Evolutionary conservation across 2,329 filamentous ascomycete species (phyloP), one percentile per base, ranked within the genome.

Genomic region (Nigrograna mackinnonii): DNA sequence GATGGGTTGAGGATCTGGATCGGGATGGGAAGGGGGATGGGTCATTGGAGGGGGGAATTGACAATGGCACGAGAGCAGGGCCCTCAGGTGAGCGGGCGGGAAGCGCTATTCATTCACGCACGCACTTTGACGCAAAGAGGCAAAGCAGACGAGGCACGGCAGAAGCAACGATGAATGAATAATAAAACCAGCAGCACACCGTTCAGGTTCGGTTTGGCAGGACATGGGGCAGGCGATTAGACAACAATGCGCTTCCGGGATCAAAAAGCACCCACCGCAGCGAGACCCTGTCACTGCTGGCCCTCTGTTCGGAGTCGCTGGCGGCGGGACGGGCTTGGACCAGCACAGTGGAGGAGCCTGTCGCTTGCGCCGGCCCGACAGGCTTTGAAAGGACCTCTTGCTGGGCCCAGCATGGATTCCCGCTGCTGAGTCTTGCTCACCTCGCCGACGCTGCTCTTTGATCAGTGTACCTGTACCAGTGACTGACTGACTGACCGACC

Each of bases 1-100:
- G n/a, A n/a, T n/a, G n/a, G n/a, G n/a, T n/a, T n/a, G 34, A 36
- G 17, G 60, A 66, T 69, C 67, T 68, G 62, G 64, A 70, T 70
- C 64, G 66, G 63, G 60, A 60, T 54, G 61, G 60, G 60, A 58
- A 56, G 60, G 58, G 59, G 52, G 39, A 12, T 28, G 14, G 24
- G 24, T 28, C 24, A 28, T 28, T 28, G 11, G 24, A 17, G 31
- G 34, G 17, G 19, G 34, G 34, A 7, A 12, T 13, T 20, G 34
- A 22, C 34, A 43, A 57, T 52, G 54, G 59, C 56, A 61, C 59
- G 55, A 62, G 60, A 60, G 61, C 55, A 58, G 46, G 57, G 34
- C 17, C 55, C 60, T 62, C 60, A 62, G 64, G 60, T 60, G 60
- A 62, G 57, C 52, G 50, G 57, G 49, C 54, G 60, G 26, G 56